A percentile compares a stretch with the other conserved stretches of the same genome.
phyloP scores from a whole-genome alignment of 352 stramenopile genomes.

The Peronospora destructor region DNA sequence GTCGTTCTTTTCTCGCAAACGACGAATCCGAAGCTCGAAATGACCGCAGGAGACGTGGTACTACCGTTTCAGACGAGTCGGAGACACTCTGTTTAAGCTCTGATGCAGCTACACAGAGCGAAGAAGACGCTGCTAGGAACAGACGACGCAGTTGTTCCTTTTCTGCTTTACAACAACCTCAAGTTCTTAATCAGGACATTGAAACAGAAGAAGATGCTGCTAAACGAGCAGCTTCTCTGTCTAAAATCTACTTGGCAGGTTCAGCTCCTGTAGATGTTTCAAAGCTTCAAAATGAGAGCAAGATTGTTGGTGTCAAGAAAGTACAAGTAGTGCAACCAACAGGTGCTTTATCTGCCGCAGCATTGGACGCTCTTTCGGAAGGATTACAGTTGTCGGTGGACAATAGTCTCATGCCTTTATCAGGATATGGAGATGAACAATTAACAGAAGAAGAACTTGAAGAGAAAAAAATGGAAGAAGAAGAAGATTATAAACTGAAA shows the following conservation, averaged over 20 bases:
- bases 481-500: slow-evolving; percentile 79
- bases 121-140: slow-evolving; percentile 4
- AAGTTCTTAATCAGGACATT: not conserved
- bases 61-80: slow-evolving; percentile 7
- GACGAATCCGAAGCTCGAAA: slow-evolving; percentile 17
- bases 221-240: slow-evolving; percentile 63
- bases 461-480: slow-evolving; percentile 84
- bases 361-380: slow-evolving; percentile 71
- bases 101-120: slow-evolving; percentile 6
- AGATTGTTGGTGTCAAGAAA: slow-evolving; percentile 71
- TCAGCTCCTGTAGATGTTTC: slow-evolving; percentile 77
- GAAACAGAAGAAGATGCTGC: slow-evolving; percentile 33
- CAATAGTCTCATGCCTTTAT: slow-evolving; percentile 32
- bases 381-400: slow-evolving; percentile 71
- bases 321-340: slow-evolving; percentile 68
- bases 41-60: not conserved
- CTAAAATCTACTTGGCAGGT: slow-evolving; percentile 80
- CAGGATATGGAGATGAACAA: slow-evolving; percentile 16
- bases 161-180: slow-evolving; percentile 32
- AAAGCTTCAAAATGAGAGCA: slow-evolving; percentile 69
- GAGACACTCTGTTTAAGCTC: slow-evolving; percentile 20
- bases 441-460: slow-evolving; percentile 74
- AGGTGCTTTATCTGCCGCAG: slow-evolving; percentile 61
- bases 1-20: slow-evolving; percentile 71
- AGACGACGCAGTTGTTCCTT: slow-evolving; percentile 64